Percentiles rank a stretch among this genome's conserved stretches.
phyloP scores from a whole-genome alignment of 1,284 basidiomycete genomes.

The Coniferiporia weirii region DNA sequence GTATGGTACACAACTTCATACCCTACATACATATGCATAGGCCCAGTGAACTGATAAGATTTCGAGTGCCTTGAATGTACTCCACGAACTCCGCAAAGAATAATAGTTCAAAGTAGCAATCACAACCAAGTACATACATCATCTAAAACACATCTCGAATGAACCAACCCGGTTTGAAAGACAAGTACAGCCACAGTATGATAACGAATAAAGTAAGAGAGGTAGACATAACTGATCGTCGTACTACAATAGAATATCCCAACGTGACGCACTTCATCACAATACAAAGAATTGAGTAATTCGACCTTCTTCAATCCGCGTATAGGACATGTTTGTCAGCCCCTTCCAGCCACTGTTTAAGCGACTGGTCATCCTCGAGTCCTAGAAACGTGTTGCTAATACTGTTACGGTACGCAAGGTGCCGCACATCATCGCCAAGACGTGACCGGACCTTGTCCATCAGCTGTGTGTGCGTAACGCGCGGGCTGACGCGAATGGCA shows the following conservation, averaged over 20 bases:
- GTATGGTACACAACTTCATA: too few relatives aligned
- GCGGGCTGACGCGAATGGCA: slow-evolving; percentile 96
- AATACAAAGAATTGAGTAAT: not conserved
- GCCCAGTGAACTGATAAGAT: too few relatives aligned
- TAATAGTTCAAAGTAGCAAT: too few relatives aligned
- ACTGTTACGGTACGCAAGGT: slow-evolving; percentile 73
- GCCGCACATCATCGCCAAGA: slow-evolving; percentile 70
- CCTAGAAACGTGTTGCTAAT: slow-evolving; percentile 59
- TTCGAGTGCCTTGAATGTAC: not conserved
- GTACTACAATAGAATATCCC: not conserved
- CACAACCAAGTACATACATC: not conserved
- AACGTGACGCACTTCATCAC: not conserved
- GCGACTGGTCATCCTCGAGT: slow-evolving; percentile 64
- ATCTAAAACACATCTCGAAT: slow-evolving; percentile 1
- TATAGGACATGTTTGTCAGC: slow-evolving; percentile 89
- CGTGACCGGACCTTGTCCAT: slow-evolving; percentile 88
- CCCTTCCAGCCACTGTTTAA: slow-evolving; percentile 76
- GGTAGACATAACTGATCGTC: not conserved
- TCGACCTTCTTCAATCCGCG: slow-evolving; percentile 56
- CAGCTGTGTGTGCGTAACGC: slow-evolving; percentile 78
- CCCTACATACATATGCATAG: too few relatives aligned
- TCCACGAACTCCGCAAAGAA: not conserved
- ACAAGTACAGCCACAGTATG: slow-evolving; percentile 9
- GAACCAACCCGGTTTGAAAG: not conserved
- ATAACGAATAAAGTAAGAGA: slow-evolving; percentile 17